Conservation (phyloP, 805 yeast species). For the Wickerhamomyces xylosicus region DNA sequence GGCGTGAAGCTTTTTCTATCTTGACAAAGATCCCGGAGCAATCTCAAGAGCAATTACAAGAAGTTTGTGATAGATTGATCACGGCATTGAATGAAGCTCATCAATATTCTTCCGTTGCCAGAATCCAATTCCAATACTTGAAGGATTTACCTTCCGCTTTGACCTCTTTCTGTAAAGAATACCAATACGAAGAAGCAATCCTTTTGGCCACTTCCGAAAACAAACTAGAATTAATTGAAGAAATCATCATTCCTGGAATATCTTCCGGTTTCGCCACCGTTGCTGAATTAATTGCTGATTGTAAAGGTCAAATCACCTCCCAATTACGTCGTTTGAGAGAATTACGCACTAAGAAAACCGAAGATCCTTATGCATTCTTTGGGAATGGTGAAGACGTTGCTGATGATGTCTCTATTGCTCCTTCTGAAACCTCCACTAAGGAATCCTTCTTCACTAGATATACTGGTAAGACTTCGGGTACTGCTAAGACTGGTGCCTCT, state of each 20-base stretch:
- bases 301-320: slow-evolving; percentile 73
- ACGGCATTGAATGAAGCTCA: slow-evolving; percentile 55
- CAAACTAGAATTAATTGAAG: slow-evolving; percentile 35
- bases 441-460: slow-evolving; percentile 92
- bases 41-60: slow-evolving; percentile 28
- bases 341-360: slow-evolving; percentile 69
- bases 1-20: slow-evolving; percentile 77
- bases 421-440: slow-evolving; percentile 85
- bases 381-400: slow-evolving; percentile 62
- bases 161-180: slow-evolving; percentile 61
- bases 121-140: slow-evolving; percentile 55
- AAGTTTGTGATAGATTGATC: slow-evolving; percentile 51
- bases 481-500: slow-evolving; percentile 94
- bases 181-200: slow-evolving; percentile 66
- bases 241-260: slow-evolving; percentile 59
- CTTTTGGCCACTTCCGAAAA: slow-evolving; percentile 40
- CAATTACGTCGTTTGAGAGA: slow-evolving; percentile 81
- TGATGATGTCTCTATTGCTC: slow-evolving; percentile 91
- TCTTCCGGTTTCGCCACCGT: slow-evolving; percentile 82
- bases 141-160: slow-evolving; percentile 54
- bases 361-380: slow-evolving; percentile 80
- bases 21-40: slow-evolving; percentile 27
- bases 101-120: slow-evolving; percentile 72
- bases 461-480: slow-evolving; percentile 92
- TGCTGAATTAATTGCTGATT: slow-evolving; percentile 90